Conservation (phyloP, 495 filamentous ascomycete species). For the Monascus purpureus region DNA sequence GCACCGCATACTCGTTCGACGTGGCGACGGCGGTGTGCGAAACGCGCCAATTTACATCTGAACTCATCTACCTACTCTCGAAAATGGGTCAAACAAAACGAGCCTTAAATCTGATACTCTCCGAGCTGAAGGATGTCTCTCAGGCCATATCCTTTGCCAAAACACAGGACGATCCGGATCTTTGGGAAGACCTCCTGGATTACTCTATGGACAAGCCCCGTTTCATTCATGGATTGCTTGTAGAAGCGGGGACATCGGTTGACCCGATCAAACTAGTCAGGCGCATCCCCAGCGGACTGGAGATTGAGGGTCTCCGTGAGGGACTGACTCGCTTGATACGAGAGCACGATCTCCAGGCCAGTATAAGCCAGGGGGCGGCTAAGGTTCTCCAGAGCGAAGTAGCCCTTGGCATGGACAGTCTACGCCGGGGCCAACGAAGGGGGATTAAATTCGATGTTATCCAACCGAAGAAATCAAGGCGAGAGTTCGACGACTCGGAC, state of each 20-base stretch:
- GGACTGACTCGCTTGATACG: constrained; percentile 75
- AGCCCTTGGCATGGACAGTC: constrained; percentile 59
- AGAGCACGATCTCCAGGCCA: constrained; percentile 86
- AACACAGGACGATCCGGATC: constrained; percentile 72
- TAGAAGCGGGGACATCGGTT: constrained; percentile 86
- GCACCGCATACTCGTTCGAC: constrained; percentile 71
- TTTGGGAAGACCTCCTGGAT: constrained; percentile 89
- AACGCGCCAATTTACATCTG: constrained; percentile 59
- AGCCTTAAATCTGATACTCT: constrained; percentile 82
- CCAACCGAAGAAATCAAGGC: constrained; percentile 13
- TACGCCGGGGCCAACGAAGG: constrained; percentile 61
- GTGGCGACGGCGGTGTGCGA: constrained; percentile 67
- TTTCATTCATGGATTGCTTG: constrained; percentile 84
- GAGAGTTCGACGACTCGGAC: background rate
- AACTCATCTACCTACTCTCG: constrained; percentile 85
- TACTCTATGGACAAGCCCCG: constrained; percentile 93
- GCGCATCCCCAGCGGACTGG: constrained; percentile 79
- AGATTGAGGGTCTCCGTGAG: constrained; percentile 77
- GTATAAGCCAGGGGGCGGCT: constrained; percentile 80
- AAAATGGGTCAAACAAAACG: constrained; percentile 88
- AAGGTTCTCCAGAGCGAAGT: constrained; percentile 80
- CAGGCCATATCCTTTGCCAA: constrained; percentile 91
- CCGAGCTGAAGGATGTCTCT: constrained; percentile 71
- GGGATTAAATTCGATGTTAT: constrained; percentile 81
- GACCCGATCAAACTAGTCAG: constrained; percentile 80